A percentile compares a stretch with the other conserved stretches of the same genome.
Conservation (phyloP, 495 filamentous ascomycete genomes). For the Hyphodiscus hymeniophilus region DNA sequence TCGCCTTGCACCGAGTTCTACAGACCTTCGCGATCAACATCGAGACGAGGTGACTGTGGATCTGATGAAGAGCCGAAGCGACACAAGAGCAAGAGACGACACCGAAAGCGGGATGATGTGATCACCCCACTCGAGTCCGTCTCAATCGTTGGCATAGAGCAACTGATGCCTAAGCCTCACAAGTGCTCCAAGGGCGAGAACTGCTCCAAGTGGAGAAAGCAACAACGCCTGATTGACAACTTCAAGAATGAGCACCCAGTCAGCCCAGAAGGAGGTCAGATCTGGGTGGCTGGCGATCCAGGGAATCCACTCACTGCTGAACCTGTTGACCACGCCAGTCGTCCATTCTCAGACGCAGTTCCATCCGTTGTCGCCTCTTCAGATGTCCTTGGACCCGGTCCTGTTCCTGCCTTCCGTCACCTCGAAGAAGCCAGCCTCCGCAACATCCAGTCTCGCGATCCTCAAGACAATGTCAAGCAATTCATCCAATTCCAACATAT, state of each 20-base stretch:
- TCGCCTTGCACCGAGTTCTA: slow-evolving; percentile 22
- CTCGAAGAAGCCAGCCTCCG: slow-evolving; percentile 65
- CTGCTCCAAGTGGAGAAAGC: slow-evolving; percentile 71
- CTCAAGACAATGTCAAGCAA: slow-evolving; percentile 83
- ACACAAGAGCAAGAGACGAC: slow-evolving; percentile 34
- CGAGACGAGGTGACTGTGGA: slow-evolving; percentile 26
- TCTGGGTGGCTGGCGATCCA: slow-evolving; percentile 60
- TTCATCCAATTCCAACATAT: slow-evolving; percentile 74
- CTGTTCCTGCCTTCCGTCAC: slow-evolving; percentile 49
- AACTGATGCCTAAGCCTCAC: slow-evolving; percentile 76
- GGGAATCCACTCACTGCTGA: slow-evolving; percentile 59
- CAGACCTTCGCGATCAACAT: slow-evolving; percentile 26
- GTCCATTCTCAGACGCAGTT: slow-evolving; percentile 52
- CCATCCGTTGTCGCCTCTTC: slow-evolving; percentile 87
- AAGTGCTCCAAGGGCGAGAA: slow-evolving; percentile 84
- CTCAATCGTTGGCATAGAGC: slow-evolving; percentile 88
- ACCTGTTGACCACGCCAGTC: slow-evolving; percentile 27
- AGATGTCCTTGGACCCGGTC: slow-evolving; percentile 67
- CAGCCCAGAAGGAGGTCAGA: slow-evolving; percentile 47
- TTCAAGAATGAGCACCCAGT: slow-evolving; percentile 63
- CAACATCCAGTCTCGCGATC: slow-evolving; percentile 60
- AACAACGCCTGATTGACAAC: slow-evolving; percentile 57
- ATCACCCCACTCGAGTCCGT: slow-evolving; percentile 73
- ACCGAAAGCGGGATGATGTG: slow-evolving; percentile 44
- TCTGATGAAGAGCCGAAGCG: slow-evolving; percentile 21